These are phyloP conservation scores for Naganishia randhawae DNA, from an alignment of 768 basidiomycete species.

Conservation along the genomic window DNA sequence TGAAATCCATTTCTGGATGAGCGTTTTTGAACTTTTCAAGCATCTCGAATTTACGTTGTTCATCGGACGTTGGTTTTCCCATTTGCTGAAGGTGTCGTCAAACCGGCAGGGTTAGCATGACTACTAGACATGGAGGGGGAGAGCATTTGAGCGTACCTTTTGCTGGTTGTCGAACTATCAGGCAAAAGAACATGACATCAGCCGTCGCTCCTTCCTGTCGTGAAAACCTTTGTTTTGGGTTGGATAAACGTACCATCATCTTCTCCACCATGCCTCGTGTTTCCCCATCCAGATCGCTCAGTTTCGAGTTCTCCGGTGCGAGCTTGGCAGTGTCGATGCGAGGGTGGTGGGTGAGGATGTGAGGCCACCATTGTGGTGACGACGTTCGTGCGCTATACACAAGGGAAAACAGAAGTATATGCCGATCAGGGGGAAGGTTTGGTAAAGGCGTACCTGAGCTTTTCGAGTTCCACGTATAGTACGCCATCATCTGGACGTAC, in stretches of 20 bases:
- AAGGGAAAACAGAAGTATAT: constrained; percentile 68
- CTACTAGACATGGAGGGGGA: background rate
- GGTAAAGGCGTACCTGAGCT: constrained; percentile 40
- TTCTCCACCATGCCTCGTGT: constrained; percentile 99
- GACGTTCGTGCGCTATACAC: constrained; percentile 51
- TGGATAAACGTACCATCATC: constrained; percentile 80
- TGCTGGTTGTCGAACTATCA: constrained; percentile 53
- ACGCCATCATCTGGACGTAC: constrained; percentile 38
- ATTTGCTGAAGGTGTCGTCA: constrained; percentile 62
- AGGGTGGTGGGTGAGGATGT: constrained; percentile 88
- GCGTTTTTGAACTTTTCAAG: constrained; percentile 22
- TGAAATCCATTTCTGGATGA: constrained; percentile 25
- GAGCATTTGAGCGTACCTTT: constrained; percentile 42
- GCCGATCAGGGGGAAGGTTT: constrained; percentile 44
- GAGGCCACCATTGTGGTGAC: constrained; percentile 93
- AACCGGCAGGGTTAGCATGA: background rate
- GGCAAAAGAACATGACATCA: background rate
- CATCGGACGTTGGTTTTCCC: constrained; percentile 93
- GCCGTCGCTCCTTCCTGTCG: background rate
- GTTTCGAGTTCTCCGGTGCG: constrained; percentile 87
- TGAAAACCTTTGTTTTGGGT: background rate
- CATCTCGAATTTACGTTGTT: constrained; percentile 87
- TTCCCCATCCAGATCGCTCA: constrained; percentile 92
- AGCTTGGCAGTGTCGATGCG: constrained; percentile 97
- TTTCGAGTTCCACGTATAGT: constrained; percentile 48